phyloP scores from a whole-genome alignment of 2,329 filamentous ascomycete genomes.

The Cladophialophora immunda region DNA sequence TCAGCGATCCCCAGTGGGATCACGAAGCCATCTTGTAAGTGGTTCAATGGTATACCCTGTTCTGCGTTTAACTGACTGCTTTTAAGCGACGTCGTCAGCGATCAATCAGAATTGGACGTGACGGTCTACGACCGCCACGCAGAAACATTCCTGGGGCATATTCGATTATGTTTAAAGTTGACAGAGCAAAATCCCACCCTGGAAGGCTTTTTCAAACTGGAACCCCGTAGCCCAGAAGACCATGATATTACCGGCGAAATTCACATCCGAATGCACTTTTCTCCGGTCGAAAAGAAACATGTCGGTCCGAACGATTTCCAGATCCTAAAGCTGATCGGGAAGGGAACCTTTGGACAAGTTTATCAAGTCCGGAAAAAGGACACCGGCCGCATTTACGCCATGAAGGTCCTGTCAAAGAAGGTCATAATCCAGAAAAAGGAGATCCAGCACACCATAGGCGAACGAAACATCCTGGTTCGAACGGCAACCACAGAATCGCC shows the following conservation, averaged over 20 bases:
- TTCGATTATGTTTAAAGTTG: slow-evolving; percentile 78
- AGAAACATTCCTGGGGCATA: slow-evolving; percentile 91
- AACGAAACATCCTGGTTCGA: slow-evolving; percentile 95
- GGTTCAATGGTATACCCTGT: neutral
- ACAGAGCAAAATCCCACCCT: slow-evolving; percentile 75
- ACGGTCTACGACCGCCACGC: slow-evolving; percentile 92
- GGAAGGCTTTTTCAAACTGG: slow-evolving; percentile 85
- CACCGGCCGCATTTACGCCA: slow-evolving; percentile 93
- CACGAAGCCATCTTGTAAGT: slow-evolving; percentile 94
- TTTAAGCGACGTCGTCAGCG: slow-evolving; percentile 86
- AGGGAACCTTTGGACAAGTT: slow-evolving; percentile 97
- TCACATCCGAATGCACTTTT: slow-evolving; percentile 84
- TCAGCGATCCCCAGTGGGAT: slow-evolving; percentile 93
- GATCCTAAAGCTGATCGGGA: slow-evolving; percentile 94
- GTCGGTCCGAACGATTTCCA: slow-evolving; percentile 96
- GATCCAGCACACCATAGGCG: slow-evolving; percentile 94
- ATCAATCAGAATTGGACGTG: slow-evolving; percentile 88
- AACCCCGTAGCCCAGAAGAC: slow-evolving; percentile 81
- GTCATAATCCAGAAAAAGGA: slow-evolving; percentile 99
- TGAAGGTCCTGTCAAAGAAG: slow-evolving; percentile 99
- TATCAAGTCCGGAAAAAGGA: slow-evolving; percentile 99
- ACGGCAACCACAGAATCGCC: slow-evolving; percentile 95
- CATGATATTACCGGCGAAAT: slow-evolving; percentile 84
- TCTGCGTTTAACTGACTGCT: slow-evolving; percentile 42
- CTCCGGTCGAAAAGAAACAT: slow-evolving; percentile 86